Evolutionary conservation across 139 green algal genomes (phyloP), one percentile per base, ranked within the genome.

Genomic region (Pleodorina starrii): DNA sequence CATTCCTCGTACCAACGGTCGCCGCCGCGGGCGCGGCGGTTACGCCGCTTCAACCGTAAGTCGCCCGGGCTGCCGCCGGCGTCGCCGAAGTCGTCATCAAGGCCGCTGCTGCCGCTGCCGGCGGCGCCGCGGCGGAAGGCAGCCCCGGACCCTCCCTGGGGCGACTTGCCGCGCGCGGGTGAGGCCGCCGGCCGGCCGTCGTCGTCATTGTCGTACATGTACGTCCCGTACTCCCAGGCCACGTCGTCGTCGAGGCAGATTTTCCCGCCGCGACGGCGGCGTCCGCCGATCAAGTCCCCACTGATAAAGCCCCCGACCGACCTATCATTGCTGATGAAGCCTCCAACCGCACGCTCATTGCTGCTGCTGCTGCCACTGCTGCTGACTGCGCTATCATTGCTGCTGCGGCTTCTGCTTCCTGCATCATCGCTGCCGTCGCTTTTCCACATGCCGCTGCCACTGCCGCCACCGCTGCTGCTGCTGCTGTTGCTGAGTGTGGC

Each of bases 381-480:
- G 25, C 48, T 84, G 29, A 9, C 43, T 51, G 1, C 77, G 69
- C 51, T 60, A 25, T 46, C 71, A 25, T 25, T 84, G 35, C 38
- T 59, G 51, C 9, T 66, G 51, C 73, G 71, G 73, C 27, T 77
- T 51, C 72, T 66, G 73, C 36, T 84, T 72, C 54, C 19, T 5
- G 16, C 44, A 38, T 21, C 23, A 32, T 29, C 57, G 14, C 12
- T 69, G 57, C 57, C 57, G 57, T n/a, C 29, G 21, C 11, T 57
- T n/a, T n/a, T n/a, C n/a, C n/a, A n/a, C n/a, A n/a, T 82, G 57
- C 76, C 32, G 59, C 12, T 51, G 87, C 68, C 40, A 0, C 38
- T 84, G 68, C 38, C 77, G 69, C 29, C 54, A 66, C 3, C 54
- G 21, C 54, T 7, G 29, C 6, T 66, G 21, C 54, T 66, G 54